Percentiles rank a stretch among this genome's conserved stretches.
These are phyloP conservation scores for Lagerstroemia speciosa DNA, from an alignment of 345 rosid species.

Conservation along the genomic window DNA sequence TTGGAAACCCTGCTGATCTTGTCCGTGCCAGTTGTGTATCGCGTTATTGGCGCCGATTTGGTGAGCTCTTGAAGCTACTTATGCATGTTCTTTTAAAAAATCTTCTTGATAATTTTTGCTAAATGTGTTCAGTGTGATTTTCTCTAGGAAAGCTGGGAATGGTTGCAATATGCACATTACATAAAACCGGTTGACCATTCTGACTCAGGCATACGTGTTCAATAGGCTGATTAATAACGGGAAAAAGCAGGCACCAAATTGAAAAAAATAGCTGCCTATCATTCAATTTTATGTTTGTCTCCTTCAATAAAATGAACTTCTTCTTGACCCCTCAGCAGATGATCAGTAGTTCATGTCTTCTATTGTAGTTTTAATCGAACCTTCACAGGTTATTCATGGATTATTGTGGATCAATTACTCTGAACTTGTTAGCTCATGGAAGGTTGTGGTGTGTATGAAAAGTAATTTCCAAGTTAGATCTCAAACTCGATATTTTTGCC, in stretches of 20 bases:
- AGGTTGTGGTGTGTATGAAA: not conserved
- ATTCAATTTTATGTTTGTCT: not conserved
- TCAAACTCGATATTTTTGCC: not conserved
- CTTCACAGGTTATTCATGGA: not conserved
- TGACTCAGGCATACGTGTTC: not conserved
- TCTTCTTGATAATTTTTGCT: not conserved
- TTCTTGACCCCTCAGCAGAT: not conserved
- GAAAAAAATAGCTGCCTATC: not conserved
- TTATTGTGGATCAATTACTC: not conserved
- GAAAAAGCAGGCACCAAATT: not conserved
- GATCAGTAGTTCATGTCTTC: not conserved
- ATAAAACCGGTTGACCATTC: not conserved
- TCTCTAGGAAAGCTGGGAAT: not conserved
- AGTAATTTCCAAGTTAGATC: not conserved
- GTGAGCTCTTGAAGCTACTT: slow-evolving; percentile 27
- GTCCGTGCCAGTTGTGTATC: slow-evolving; percentile 61
- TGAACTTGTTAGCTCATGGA: not conserved
- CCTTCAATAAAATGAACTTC: not conserved
- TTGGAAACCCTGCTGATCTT: slow-evolving; percentile 64
- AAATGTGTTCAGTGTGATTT: not conserved
- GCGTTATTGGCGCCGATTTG: slow-evolving; percentile 52
- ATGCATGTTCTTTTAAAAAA: not conserved
- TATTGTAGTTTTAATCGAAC: not conserved
- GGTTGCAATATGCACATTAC: not conserved
- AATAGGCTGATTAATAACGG: slow-evolving; percentile 3